These are phyloP conservation scores for Colletotrichum musicola DNA, from an alignment of 2,329 filamentous ascomycete genomes.

Conservation along the genomic window DNA sequence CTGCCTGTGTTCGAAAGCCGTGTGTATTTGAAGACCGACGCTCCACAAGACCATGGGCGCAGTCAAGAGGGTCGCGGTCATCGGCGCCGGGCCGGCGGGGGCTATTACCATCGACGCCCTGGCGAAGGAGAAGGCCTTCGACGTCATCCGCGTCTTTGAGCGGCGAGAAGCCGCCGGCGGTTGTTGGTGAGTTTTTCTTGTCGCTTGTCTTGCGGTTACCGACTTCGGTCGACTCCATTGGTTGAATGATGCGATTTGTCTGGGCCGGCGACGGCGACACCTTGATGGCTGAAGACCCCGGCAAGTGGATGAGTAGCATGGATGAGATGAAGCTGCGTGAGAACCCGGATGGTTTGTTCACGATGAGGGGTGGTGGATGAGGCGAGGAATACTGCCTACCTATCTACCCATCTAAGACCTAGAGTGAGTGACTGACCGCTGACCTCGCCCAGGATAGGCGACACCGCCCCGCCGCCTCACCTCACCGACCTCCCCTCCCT, in stretches of 20 bases:
- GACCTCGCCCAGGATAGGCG: slow-evolving; percentile 55
- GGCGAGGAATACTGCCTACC: not conserved
- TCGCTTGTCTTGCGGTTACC: no score
- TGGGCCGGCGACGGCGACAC: not conserved
- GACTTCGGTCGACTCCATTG: not conserved
- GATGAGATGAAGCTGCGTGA: not conserved
- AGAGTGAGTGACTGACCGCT: not conserved
- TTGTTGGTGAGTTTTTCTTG: slow-evolving; percentile 64
- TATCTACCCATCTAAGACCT: not conserved
- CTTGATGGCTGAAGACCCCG: slow-evolving; percentile 23
- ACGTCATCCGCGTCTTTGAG: slow-evolving; percentile 72
- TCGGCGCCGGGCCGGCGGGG: slow-evolving; percentile 72
- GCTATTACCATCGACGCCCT: slow-evolving; percentile 72
- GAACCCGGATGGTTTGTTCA: slow-evolving; percentile 15
- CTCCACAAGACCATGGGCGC: slow-evolving; percentile 30
- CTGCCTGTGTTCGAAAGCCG: not conserved
- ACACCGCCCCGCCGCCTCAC: slow-evolving; percentile 51
- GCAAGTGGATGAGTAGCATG: not conserved
- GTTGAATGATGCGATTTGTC: not conserved
- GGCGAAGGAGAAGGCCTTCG: slow-evolving; percentile 68
- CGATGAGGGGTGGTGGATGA: not conserved
- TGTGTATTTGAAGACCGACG: not conserved
- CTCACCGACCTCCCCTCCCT: slow-evolving; percentile 61
- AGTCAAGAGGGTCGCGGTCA: slow-evolving; percentile 64
- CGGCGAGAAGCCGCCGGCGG: slow-evolving; percentile 70